Evolutionary conservation across 495 filamentous ascomycete genomes (phyloP), one percentile per base, ranked within the genome.

Genomic region (Penicillium dipodomyicola): DNA sequence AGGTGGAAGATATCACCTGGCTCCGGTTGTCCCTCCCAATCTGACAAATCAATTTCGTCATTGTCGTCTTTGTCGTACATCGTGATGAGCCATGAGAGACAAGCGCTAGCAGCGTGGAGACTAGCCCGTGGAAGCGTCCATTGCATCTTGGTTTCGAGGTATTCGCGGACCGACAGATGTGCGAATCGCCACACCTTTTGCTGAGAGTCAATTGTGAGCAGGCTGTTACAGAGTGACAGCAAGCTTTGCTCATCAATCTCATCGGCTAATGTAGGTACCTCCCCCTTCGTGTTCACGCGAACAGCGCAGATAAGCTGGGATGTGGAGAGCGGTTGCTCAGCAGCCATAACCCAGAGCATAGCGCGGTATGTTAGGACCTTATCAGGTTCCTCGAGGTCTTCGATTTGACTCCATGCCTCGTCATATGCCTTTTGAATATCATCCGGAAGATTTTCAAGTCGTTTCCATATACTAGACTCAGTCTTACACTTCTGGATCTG

Each of bases 311-410:
- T 29, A 35, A 60, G 29, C 25, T 54, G 29, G 4, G 27, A 10
- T 12, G 54, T 67, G 12, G 6, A 52, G 20, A 76, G 25, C 9
- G 71, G 66, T 19, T 42, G 23, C 30, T 41, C 17, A 3, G 72
- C 62, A 52, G 60, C 64, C 65, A 72, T 71, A 12, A 69, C 66
- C 73, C 70, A 76, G 42, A 59, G 43, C 35, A 75, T 60, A 14
- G 73, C 73, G 22, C 71, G 71, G 19, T 67, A 54, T 19, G 66
- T 57, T n/a, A 69, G 23, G 4, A 41, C 40, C 51, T 60, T 46
- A 25, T 72, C 68, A 27, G 51, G n/a, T 37, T 63, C 63, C 12
- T 52, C 58, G 23, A 58, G 37, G 20, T 22, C 37, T 49, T 62
- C 50, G 20, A 63, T 66, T 12, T 59, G 56, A 9, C 42, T 44